Conservation (phyloP, 2,329 filamentous ascomycete species). For the Aspergillus novofumigatus region DNA sequence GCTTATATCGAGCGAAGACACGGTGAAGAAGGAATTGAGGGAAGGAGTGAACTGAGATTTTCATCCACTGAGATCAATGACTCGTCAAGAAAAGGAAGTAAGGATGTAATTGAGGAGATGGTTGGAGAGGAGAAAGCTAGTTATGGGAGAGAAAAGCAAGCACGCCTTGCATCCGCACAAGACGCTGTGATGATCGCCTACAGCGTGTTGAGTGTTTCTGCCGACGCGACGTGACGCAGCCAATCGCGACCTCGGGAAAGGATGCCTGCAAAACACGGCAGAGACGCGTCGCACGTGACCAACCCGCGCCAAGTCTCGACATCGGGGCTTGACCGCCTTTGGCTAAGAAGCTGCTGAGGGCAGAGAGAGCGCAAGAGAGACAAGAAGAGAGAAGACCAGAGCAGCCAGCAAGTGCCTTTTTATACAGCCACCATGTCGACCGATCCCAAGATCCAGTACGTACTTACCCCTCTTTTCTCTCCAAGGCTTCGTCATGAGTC, state of each 20-base stretch:
- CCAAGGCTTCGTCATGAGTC: constrained; percentile 11
- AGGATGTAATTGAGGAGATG: constrained; percentile 13
- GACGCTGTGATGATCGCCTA: constrained; percentile 30
- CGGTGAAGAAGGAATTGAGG: constrained; percentile 6
- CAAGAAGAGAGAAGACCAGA: neutral
- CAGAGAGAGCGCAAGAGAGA: neutral
- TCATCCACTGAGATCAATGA: neutral
- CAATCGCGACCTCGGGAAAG: constrained; percentile 28
- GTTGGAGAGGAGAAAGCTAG: constrained; percentile 12
- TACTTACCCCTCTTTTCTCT: constrained; percentile 16
- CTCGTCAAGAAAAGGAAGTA: constrained; percentile 11
- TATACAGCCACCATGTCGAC: constrained; percentile 50
- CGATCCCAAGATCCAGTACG: constrained; percentile 69
- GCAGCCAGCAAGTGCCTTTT: constrained; percentile 16
- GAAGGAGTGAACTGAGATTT: constrained; percentile 13
- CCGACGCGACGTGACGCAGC: constrained; percentile 38
- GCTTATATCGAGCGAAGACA: neutral
- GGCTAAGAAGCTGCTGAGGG: neutral
- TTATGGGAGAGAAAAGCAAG: constrained; percentile 14
- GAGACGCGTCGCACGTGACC: constrained; percentile 25
- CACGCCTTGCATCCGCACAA: constrained; percentile 30
- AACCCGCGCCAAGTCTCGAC: constrained; percentile 10
- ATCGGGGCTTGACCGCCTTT: neutral
- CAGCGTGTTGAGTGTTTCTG: constrained; percentile 23
- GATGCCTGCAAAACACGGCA: constrained; percentile 23